Evolutionary conservation across 1,284 basidiomycete species (phyloP), one percentile per base, ranked within the genome.

Genomic region (Athelia sp.): DNA sequence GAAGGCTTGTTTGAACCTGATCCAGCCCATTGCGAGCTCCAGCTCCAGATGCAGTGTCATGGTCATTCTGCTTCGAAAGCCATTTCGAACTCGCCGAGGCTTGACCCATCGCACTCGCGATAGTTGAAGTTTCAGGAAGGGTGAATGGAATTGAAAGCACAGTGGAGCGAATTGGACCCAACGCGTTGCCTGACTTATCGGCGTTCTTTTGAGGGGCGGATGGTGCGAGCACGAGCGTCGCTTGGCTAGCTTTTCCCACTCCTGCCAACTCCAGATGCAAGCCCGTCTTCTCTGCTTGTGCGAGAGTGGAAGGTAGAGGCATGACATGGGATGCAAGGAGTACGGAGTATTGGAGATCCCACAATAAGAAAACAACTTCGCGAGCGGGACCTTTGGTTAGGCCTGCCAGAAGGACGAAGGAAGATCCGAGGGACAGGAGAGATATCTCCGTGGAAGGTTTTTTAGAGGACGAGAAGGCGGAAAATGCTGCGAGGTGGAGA

Each of bases 331-430:
- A 74, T 1, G 81, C 69, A 19, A 89, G 71, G 17, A 88, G 65
- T 29, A 88, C 78, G 15, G 78, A 78, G 56, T 84, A 89, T 54
- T 81, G 81, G 17, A 88, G 65, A 57, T 90, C 87, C 85, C 87
- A 89, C 35, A 89, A 59, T 15, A 85, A 75, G 35, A 79, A 56
- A n/a, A 62, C 59, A 46, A 90, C 69, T 50, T 83, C 79, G 34
- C 71, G 64, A 0, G 66, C 50, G 0, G 67, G 58, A 8, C 69
- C 60, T 6, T 68, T 58, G 11, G 74, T 66, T 36, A 75, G 56
- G 22, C 72, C 72, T 24, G 78, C 76, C 9, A 89, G 72, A 35
- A 89, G 72, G 46, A 83, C 80, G 48, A 83, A 75, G 0, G 83
- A 86, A 3, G 84, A 80, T 0, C 75, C 74, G 18, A 88, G 63